phyloP scores from a whole-genome alignment of 2,329 filamentous ascomycete genomes.

The Xylariaceae sp. region DNA sequence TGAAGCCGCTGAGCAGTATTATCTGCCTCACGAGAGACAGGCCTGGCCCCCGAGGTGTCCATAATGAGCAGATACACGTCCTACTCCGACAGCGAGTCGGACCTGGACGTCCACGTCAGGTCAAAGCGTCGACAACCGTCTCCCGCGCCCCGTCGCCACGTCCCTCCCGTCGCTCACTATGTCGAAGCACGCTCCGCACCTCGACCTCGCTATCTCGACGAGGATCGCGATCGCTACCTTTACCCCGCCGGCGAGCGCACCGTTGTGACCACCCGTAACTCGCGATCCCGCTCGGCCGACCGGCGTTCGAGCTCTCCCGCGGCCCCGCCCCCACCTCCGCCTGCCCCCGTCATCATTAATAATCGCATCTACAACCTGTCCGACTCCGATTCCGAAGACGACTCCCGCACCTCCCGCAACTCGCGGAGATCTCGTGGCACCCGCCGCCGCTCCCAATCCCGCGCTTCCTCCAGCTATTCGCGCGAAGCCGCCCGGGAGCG shows the following conservation, averaged over 20 bases:
- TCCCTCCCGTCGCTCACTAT: constrained; percentile 38
- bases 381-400: constrained; percentile 38
- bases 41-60: not conserved
- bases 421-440: constrained; percentile 22
- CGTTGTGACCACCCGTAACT: constrained; percentile 41
- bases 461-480: constrained; percentile 1
- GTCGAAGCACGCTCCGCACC: constrained; percentile 38
- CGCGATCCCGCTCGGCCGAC: constrained; percentile 44
- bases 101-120: constrained; percentile 47
- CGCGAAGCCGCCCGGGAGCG: constrained; percentile 4
- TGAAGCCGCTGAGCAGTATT: too few species aligned
- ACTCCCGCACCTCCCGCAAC: constrained; percentile 15
- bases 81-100: constrained; percentile 52
- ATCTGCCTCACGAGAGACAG: not conserved
- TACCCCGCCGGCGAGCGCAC: constrained; percentile 46
- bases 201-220: constrained; percentile 40
- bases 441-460: constrained; percentile 1
- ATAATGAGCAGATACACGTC: constrained; percentile 29
- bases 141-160: constrained; percentile 22
- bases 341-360: constrained; percentile 52
- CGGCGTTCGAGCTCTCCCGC: constrained; percentile 40
- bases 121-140: constrained; percentile 37
- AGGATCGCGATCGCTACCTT: constrained; percentile 37
- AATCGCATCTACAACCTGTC: constrained; percentile 49
- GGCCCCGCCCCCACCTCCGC: constrained; percentile 27